Evolutionary conservation across 176 grass and related monocot genomes (phyloP).

Genomic region (Pontederia paniculata): DNA sequence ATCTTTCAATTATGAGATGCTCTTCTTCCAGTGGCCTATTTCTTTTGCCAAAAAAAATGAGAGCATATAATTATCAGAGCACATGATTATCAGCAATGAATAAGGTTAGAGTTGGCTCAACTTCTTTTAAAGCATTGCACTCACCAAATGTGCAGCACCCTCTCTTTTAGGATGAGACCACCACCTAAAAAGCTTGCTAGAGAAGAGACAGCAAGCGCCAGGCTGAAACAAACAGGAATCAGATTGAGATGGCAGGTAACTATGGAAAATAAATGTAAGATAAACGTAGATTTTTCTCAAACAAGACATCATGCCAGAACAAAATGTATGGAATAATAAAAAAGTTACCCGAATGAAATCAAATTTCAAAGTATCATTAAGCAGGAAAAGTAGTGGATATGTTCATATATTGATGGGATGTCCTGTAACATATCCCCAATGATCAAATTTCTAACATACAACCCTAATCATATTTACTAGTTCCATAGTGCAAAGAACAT

Average conservation of each 20-base stretch:
- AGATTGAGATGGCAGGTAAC: neutral
- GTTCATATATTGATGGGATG: too few relatives aligned
- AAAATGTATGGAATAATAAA: too few relatives aligned
- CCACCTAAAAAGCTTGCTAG: constrained; percentile 16
- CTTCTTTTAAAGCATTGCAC: neutral
- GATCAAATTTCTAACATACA: too few relatives aligned
- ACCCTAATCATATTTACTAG: too few relatives aligned
- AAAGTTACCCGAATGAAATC: too few relatives aligned
- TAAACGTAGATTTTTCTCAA: too few relatives aligned
- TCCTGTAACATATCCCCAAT: too few relatives aligned
- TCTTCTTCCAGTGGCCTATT: neutral
- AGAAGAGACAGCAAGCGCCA: constrained; percentile 88
- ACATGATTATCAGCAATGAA: neutral
- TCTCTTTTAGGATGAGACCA: neutral
- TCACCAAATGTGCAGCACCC: neutral
- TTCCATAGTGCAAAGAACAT: too few relatives aligned
- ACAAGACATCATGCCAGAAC: too few relatives aligned
- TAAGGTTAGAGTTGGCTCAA: neutral
- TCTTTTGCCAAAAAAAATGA: neutral
- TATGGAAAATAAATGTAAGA: neutral
- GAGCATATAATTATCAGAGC: too few relatives aligned
- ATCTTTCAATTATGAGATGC: neutral
- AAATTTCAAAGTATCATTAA: too few relatives aligned
- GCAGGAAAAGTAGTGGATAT: too few relatives aligned
- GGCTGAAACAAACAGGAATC: constrained; percentile 38